Evolutionary conservation across 1,284 basidiomycete genomes (phyloP).

Genomic region (Ceratobasidium sp.): DNA sequence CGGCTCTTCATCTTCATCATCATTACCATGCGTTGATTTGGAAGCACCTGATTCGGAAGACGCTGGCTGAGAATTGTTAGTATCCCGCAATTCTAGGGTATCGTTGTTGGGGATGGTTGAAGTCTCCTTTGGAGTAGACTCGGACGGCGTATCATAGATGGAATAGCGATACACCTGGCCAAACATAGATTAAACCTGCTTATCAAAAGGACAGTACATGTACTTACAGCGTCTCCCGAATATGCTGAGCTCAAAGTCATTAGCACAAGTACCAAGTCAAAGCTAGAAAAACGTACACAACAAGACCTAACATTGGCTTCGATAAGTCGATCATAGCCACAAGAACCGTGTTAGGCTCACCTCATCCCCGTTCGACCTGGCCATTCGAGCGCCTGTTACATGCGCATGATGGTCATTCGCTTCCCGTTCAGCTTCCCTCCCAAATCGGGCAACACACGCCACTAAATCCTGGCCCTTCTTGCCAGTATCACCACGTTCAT

Average conservation of each 20-base stretch:
- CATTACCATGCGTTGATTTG: conserved; percentile 43
- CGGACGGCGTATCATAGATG: conserved; percentile 61
- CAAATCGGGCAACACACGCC: conserved; percentile 85
- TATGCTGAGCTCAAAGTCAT: conserved; percentile 61
- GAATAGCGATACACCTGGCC: conserved; percentile 71
- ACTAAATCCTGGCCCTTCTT: conserved; percentile 58
- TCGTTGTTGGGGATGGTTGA: conserved; percentile 47
- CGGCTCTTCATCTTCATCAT: conserved; percentile 45
- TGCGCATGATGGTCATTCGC: conserved; percentile 59
- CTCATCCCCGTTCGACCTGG: conserved; percentile 76
- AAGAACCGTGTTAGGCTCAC: conserved; percentile 53
- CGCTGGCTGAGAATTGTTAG: conserved; percentile 48
- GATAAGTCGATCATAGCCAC: not conserved
- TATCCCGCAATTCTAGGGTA: conserved; percentile 51
- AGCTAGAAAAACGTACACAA: conserved; percentile 56
- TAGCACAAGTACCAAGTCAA: conserved; percentile 42
- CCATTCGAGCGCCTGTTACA: conserved; percentile 81
- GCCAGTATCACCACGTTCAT: conserved; percentile 70
- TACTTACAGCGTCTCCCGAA: conserved; percentile 65
- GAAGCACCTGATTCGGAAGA: conserved; percentile 18
- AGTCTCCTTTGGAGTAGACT: conserved; percentile 50
- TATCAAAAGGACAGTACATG: not conserved
- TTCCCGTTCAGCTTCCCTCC: conserved; percentile 55
- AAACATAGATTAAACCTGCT: not conserved
- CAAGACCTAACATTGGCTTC: conserved; percentile 54